Base-by-base conservation (phyloP, 805 yeast genomes). In the Pichia eremophila region DNA sequence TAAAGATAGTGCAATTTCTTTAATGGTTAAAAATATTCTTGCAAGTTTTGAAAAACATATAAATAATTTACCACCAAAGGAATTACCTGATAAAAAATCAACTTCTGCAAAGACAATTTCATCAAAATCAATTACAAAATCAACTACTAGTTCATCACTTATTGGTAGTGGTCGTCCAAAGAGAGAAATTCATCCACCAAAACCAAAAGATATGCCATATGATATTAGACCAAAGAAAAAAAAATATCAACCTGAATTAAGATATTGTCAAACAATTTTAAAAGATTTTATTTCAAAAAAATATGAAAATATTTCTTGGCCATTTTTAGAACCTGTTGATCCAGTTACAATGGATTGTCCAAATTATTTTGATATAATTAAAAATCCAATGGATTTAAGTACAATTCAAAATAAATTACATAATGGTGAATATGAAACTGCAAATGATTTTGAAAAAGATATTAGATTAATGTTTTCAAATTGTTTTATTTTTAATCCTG, bases 131-230 rank as follows among this genome's bases (percentile, higher is more conserved):
- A 75, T 83, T 44, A 76, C 95, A 62, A 75, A 91, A 49, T 95
- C 88, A 51, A 18, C 10, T 4, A 79, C 84, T 32, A 79, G 82
- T 25, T 44, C 54, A 32, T 63, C 56, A 38, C 85, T 81, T 19
- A 22, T 22, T 5, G 25, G 25, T 45, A 85, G 81, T 45, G 93
- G 90, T 31, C 75, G 99, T 55, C 98, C 98, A 37, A 91, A 91
- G 66, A 79, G 99, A 56, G 93, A 88, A 56, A 88, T 93, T 43
- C 97, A 90, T 63, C 99, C 99, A 4, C 99, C 99, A 46, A 83
- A 85, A 61, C 86, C 96, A 32, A 87, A 87, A 61, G 97, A 93
- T 62, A 78, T 90, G 64, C 95, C 95, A 4, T 88, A 87, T 59
- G 96, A 89, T 59, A 80, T 80, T 46, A 75, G 90, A 61, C 99